Evolutionary conservation across 306 rosid genomes (phyloP).

Genomic region (Astragalus membranaceus): DNA sequence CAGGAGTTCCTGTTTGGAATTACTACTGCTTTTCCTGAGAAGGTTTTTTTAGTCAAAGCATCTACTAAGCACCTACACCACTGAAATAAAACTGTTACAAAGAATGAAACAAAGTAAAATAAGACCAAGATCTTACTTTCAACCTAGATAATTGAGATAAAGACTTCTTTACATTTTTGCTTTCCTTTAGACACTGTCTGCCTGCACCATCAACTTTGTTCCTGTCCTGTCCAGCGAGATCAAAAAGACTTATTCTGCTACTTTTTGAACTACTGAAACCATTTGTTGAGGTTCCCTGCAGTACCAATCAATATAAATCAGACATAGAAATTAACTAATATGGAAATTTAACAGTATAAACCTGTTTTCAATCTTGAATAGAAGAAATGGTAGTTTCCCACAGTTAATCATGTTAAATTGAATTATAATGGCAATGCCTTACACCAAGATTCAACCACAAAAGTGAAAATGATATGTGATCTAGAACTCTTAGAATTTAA

Average conservation of each 20-base stretch:
- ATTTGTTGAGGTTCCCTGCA: too few species aligned
- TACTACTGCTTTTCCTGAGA: conserved; percentile 42
- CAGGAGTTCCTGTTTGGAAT: conserved; percentile 46
- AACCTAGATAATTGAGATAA: conserved; percentile 32
- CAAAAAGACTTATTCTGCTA: too few species aligned
- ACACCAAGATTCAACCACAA: too few species aligned
- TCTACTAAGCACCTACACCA: conserved; percentile 67
- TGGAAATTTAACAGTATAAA: too few species aligned
- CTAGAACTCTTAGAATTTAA: too few species aligned
- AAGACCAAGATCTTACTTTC: not conserved
- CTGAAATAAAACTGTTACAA: conserved; percentile 25
- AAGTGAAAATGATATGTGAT: too few species aligned
- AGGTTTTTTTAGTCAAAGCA: conserved; percentile 46
- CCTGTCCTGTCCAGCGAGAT: too few species aligned
- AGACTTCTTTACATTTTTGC: conserved; percentile 69
- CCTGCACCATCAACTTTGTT: too few species aligned
- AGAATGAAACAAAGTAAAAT: not conserved
- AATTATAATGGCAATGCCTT: conserved; percentile 13
- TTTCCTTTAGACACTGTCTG: too few species aligned
- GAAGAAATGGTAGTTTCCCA: not conserved
- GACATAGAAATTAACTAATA: not conserved
- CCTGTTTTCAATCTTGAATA: not conserved
- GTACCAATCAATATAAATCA: conserved; percentile 19
- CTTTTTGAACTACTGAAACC: too few species aligned
- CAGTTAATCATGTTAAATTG: not conserved